Base-by-base conservation (phyloP, 1,284 basidiomycete genomes). In the Ceratobasidium papillatum region DNA sequence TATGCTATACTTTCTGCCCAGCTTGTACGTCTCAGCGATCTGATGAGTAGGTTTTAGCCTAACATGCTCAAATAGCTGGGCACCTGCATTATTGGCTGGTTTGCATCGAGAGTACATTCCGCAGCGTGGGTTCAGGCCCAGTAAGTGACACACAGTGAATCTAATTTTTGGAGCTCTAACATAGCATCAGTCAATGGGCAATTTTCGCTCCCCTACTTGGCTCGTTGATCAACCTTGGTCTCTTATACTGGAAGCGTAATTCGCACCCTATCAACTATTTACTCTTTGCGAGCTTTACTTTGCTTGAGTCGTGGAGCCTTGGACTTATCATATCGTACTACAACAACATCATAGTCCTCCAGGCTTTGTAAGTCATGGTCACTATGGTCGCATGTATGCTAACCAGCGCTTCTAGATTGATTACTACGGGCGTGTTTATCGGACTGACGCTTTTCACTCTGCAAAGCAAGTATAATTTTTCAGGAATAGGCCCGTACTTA, bases 401-500 rank as follows among this genome's bases (percentile, higher is more conserved):
- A 74, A 75, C 79, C 32, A 77, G 76, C 36, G 38, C 71, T 32
- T 71, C 0, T 76, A 92, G 91, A 73, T 80, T 95, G 61, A 94
- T 96, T 79, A 96, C 95, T 0, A 84, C 91, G 14, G 94, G 94
- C 41, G 89, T 95, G 58, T 96, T 97, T 87, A 81, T 94, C 58
- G 95, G 94, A 1, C 84, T 96, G 75, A 94, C 93, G 0, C 81
- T 96, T 65, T 96, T 95, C 83, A 96, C 94, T 0, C 84, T 93
- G 78, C 93, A 94, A 80, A 92, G 91, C 69, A 94, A 94, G 90
- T 95, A 94, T 83, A 94, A 96, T 82, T 95, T 97, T 82, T 89
- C 89, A 43, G 91, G 91, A 63, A 87, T 96, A 84, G 94, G 90
- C 0, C 90, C 94, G 0, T 96, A 90, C 88, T 84, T 96, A 25